Percentiles rank a stretch among this genome's conserved stretches.
phyloP scores from a whole-genome alignment of 2,329 filamentous ascomycete species.

The Beauveria pseudobassiana region DNA sequence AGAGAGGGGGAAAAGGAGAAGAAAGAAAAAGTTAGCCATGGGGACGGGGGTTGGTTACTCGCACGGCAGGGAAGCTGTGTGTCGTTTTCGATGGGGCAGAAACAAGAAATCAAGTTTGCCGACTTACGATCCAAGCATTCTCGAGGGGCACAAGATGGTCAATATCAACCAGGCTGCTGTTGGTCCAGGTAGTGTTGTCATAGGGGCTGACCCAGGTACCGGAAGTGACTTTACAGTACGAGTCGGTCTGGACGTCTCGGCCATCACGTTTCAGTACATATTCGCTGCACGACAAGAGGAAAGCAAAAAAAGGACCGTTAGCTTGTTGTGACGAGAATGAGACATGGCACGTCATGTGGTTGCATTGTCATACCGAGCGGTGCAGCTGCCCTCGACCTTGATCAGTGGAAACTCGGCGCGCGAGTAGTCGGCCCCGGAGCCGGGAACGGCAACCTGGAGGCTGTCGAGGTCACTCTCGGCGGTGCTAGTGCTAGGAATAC shows the following conservation, averaged over 20 bases:
- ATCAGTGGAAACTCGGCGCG: conserved; percentile 67
- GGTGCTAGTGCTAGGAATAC: conserved; percentile 51
- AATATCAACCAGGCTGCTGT: conserved; percentile 66
- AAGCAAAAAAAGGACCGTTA: background rate
- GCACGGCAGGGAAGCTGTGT: background rate
- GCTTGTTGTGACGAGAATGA: background rate
- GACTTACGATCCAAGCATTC: conserved; percentile 66
- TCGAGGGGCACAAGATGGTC: conserved; percentile 77
- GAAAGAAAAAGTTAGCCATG: background rate
- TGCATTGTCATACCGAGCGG: conserved; percentile 45
- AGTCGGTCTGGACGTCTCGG: conserved; percentile 49
- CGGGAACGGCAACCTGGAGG: conserved; percentile 50
- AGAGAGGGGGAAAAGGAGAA: no score
- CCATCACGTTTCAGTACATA: conserved; percentile 69
- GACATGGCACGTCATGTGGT: background rate
- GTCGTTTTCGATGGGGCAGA: background rate
- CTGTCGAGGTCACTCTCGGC: conserved; percentile 51
- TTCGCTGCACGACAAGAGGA: conserved; percentile 35
- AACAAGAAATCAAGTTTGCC: background rate
- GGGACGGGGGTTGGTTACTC: no score
- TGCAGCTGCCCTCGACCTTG: conserved; percentile 57
- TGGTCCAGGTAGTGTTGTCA: conserved; percentile 64
- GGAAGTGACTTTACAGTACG: conserved; percentile 53
- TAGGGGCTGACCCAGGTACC: conserved; percentile 68
- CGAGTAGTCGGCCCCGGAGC: conserved; percentile 50